phyloP scores from a whole-genome alignment of 1,284 basidiomycete species.

The Singerocomus inundabilis region DNA sequence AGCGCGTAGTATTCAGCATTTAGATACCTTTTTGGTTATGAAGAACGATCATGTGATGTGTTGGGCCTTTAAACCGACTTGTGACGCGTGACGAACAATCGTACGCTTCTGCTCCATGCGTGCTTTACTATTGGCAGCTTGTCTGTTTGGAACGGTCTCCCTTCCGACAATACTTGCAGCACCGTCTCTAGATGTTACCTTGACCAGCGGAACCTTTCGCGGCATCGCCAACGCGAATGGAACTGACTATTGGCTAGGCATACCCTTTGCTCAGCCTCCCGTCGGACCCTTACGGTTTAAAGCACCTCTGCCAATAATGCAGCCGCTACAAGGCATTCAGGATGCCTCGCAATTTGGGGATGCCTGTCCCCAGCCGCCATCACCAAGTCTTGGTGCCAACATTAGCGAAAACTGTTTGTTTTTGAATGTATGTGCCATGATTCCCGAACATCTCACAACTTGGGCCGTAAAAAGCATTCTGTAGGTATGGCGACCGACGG shows the following conservation, averaged over 20 bases:
- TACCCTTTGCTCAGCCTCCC: constrained; percentile 66
- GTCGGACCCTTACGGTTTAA: constrained; percentile 54
- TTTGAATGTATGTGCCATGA: constrained; percentile 14
- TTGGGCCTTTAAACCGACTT: no score
- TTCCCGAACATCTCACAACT: neutral
- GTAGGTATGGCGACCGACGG: constrained; percentile 23
- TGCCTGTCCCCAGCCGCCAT: constrained; percentile 53
- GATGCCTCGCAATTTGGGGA: constrained; percentile 53
- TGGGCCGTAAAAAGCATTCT: neutral
- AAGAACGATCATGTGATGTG: no score
- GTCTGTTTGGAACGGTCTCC: neutral
- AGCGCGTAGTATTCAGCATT: no score
- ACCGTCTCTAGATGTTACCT: constrained; percentile 14
- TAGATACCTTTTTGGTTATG: no score
- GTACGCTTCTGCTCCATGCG: neutral
- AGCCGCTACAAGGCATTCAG: constrained; percentile 32
- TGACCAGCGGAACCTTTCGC: constrained; percentile 47
- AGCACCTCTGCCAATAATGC: constrained; percentile 52
- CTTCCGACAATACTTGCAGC: neutral
- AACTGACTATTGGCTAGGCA: constrained; percentile 56
- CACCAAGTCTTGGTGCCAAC: constrained; percentile 43
- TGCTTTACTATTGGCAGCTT: neutral
- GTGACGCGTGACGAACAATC: no score
- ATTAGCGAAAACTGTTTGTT: constrained; percentile 54
- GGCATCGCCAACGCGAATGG: constrained; percentile 42